Evolutionary conservation across 2,329 filamentous ascomycete species (phyloP), one percentile per base, ranked within the genome.

Genomic region (Alternaria conjuncta): DNA sequence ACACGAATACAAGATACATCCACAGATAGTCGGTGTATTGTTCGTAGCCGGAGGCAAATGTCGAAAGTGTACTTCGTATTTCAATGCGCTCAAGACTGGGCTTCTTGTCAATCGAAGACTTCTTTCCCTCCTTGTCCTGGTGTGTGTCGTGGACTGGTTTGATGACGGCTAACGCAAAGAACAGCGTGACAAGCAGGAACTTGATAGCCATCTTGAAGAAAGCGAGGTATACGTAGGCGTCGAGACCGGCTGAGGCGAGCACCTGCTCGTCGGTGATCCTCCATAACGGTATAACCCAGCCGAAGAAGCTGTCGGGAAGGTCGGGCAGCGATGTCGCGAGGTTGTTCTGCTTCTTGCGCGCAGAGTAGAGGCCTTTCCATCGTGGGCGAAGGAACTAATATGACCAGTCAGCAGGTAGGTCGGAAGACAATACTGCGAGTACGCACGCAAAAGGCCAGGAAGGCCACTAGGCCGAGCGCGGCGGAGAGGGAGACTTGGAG

Each of bases 151-250:
- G 96, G 62, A 99, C 91, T 0, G 96, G 96, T 66, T 91, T 90
- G 69, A 99, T 90, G 5, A 99, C 87, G 15, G 87, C 85, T 36
- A 92, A 84, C 26, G 94, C 91, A 74, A 98, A 93, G 79, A 97
- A 88, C 60, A 96, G 87, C 72, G 96, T 91, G 55, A 92, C 83
- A 15, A 87, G 83, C 55, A 98, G 90, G 71, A 97, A 91, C 66
- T 91, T 92, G 69, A 94, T 92, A 12, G 95, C 91, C 89, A 98
- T 96, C 78, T 94, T 96, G 85, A 97, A 98, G 81, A 99, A 99
- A 15, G 91, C 88, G 13, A 99, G 85, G 77, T 99, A 97, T 87
- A 97, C 96, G 82, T 93, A 99, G 55, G 96, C 96, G 83, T 99
- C 96, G 54, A 99, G 86, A 0, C 96, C 96, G 18, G 95, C 95